Evolutionary conservation across 2,329 filamentous ascomycete species (phyloP).

Genomic region (Aspergillus sp.): DNA sequence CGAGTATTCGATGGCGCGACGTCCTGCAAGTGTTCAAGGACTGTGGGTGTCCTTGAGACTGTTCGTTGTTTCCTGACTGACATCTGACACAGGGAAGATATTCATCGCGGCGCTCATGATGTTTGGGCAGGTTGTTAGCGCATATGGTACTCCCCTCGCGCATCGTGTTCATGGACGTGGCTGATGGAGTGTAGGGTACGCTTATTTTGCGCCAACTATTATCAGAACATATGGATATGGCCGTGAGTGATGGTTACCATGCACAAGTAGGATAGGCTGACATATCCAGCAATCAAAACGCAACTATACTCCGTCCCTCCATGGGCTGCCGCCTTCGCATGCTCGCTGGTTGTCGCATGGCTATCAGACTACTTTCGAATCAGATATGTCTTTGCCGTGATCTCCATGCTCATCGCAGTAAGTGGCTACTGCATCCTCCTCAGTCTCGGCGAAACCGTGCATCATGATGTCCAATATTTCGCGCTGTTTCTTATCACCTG

Average conservation of each 20-base stretch:
- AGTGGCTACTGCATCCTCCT: constrained; percentile 74
- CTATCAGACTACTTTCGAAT: constrained; percentile 72
- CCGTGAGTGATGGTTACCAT: constrained; percentile 19
- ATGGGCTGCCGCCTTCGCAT: constrained; percentile 72
- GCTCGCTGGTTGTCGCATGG: constrained; percentile 72
- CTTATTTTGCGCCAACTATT: constrained; percentile 74
- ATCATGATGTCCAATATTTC: constrained; percentile 68
- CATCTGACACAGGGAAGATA: constrained; percentile 53
- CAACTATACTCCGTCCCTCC: constrained; percentile 54
- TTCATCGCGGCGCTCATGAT: constrained; percentile 77
- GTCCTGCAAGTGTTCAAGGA: constrained; percentile 68
- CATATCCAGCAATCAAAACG: constrained; percentile 44
- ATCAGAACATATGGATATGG: constrained; percentile 65
- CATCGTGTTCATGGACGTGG: too few relatives aligned
- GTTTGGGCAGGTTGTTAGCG: constrained; percentile 73
- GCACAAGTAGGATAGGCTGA: too few relatives aligned
- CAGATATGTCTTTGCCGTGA: constrained; percentile 70
- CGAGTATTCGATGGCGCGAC: constrained; percentile 59
- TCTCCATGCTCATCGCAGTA: constrained; percentile 67
- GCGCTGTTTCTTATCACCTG: constrained; percentile 78
- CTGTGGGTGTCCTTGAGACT: constrained; percentile 34
- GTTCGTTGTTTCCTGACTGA: constrained; percentile 7
- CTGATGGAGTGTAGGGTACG: constrained; percentile 50
- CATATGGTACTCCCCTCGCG: constrained; percentile 52
- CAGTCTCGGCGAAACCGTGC: constrained; percentile 60